Conservation (phyloP, 768 basidiomycete species). For the Naganishia antarctica region DNA sequence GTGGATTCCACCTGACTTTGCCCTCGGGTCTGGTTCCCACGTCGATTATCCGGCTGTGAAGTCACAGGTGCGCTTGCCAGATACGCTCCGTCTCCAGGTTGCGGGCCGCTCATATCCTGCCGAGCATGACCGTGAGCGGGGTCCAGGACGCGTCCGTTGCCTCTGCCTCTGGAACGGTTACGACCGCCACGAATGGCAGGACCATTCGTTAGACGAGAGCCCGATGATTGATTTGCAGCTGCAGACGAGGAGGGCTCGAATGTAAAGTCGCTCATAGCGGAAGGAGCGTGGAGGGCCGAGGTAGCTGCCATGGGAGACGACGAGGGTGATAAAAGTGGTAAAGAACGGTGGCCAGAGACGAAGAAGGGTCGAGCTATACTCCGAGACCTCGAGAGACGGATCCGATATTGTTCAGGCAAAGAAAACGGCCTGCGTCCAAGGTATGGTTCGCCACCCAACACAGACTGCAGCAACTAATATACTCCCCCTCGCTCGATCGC, state of each 20-base stretch:
- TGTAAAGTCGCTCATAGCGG: not conserved
- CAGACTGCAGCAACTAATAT: no score
- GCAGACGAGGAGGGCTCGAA: not conserved
- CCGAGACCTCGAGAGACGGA: no score
- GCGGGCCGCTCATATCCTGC: not conserved
- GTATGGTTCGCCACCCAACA: no score
- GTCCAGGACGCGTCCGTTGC: conserved; percentile 5
- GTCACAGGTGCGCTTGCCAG: not conserved
- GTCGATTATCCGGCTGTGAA: not conserved
- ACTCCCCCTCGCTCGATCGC: no score
- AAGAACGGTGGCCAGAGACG: no score
- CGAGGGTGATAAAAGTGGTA: not conserved
- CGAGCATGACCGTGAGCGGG: not conserved
- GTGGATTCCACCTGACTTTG: no score
- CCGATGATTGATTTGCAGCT: not conserved
- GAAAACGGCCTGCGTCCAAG: no score
- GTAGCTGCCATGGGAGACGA: not conserved
- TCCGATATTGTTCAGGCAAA: no score
- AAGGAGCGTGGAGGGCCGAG: no score
- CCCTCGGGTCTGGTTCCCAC: not conserved
- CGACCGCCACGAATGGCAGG: not conserved
- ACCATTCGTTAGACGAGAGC: not conserved
- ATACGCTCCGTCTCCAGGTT: conserved; percentile 13
- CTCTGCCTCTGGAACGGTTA: not conserved
- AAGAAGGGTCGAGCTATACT: no score